These are phyloP conservation scores for Clarireedia homoeocarpa DNA, from an alignment of 2,329 filamentous ascomycete genomes.

Conservation along the genomic window DNA sequence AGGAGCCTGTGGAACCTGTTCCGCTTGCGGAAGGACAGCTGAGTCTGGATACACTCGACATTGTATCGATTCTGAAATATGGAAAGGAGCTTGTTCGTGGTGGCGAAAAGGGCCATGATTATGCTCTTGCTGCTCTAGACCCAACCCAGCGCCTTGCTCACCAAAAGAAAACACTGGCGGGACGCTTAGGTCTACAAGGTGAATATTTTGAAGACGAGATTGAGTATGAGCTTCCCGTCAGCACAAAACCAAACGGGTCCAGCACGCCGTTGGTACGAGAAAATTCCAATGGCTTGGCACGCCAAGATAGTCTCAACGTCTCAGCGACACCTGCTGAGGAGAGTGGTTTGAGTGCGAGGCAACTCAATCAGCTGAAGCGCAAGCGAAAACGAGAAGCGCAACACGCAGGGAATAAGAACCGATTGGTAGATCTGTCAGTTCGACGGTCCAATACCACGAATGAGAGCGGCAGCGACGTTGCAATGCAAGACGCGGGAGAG, in stretches of 20 bases:
- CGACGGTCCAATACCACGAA: constrained; percentile 33
- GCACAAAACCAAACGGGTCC: constrained; percentile 19
- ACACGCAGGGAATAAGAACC: constrained; percentile 80
- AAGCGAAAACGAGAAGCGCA: constrained; percentile 88
- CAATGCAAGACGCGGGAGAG: constrained; percentile 53
- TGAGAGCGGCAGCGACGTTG: constrained; percentile 17
- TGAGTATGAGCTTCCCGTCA: constrained; percentile 47
- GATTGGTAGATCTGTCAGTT: constrained; percentile 79
- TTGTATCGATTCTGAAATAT: constrained; percentile 70
- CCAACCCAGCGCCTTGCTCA: constrained; percentile 73
- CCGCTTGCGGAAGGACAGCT: constrained; percentile 48
- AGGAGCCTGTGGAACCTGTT: constrained; percentile 46
- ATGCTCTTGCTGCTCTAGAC: constrained; percentile 72
- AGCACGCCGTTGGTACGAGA: constrained; percentile 12
- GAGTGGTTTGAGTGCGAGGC: constrained; percentile 74
- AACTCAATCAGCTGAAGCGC: constrained; percentile 88
- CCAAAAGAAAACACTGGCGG: constrained; percentile 80
- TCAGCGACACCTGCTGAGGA: constrained; percentile 45
- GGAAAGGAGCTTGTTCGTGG: constrained; percentile 80
- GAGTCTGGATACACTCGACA: constrained; percentile 65
- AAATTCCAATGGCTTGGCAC: constrained; percentile 28
- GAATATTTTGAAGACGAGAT: constrained; percentile 81
- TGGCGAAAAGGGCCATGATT: constrained; percentile 75
- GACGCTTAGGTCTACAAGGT: constrained; percentile 76
- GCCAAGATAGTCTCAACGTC: constrained; percentile 31